Evolutionary conservation across 148 eudicot species (phyloP).

Genomic region (Arctostaphylos glauca): DNA sequence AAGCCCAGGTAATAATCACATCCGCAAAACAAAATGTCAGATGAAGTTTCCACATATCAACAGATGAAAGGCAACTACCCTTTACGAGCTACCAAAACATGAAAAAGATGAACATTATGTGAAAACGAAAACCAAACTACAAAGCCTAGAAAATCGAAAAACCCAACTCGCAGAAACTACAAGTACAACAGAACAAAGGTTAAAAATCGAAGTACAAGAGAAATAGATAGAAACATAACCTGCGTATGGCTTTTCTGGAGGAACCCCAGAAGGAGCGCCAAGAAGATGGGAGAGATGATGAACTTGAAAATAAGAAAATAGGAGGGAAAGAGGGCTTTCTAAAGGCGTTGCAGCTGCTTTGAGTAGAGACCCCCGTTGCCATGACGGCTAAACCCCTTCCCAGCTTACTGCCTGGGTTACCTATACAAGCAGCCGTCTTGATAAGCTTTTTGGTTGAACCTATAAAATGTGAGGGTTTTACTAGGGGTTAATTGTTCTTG

Average conservation of each 20-base stretch:
- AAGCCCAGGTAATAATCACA: background rate
- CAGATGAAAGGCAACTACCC: background rate
- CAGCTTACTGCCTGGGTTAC: slow-evolving; percentile 34
- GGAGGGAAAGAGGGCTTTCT: slow-evolving; percentile 37
- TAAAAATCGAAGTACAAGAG: background rate
- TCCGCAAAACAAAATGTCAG: background rate
- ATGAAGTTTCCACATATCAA: background rate
- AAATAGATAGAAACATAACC: slow-evolving; percentile 27
- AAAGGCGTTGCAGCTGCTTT: slow-evolving; percentile 28
- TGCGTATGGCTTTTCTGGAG: slow-evolving; percentile 20
- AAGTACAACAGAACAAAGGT: background rate
- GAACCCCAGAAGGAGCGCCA: slow-evolving; percentile 24
- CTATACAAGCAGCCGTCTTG: slow-evolving; percentile 55
- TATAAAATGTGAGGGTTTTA: background rate
- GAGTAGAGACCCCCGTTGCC: slow-evolving; percentile 45
- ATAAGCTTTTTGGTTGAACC: slow-evolving; percentile 5
- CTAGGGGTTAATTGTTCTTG: slow-evolving; percentile 5
- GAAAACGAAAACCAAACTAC: background rate
- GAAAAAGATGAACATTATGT: slow-evolving; percentile 6
- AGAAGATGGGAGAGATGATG: slow-evolving; percentile 17
- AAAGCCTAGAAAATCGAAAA: background rate
- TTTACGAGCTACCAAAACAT: background rate
- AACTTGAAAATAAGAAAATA: slow-evolving; percentile 39
- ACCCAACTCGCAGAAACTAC: background rate
- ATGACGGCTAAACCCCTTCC: slow-evolving; percentile 40